These are phyloP conservation scores for Eimeria falciformis DNA, from an alignment of 169 alveolate genomes.

Conservation along the genomic window DNA sequence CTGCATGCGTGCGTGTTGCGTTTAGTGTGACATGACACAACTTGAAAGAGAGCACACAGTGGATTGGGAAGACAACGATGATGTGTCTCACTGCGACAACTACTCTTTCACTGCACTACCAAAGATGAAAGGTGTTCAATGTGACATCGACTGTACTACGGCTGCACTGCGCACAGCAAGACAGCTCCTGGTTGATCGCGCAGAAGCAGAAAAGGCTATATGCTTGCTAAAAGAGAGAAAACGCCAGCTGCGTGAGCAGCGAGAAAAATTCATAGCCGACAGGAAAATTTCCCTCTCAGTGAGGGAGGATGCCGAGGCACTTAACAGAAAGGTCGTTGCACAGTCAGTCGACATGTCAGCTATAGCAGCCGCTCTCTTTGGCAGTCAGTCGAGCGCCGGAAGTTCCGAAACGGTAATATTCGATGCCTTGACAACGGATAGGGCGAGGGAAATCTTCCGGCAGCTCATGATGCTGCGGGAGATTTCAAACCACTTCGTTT, in stretches of 20 bases:
- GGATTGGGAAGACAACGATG: conserved; percentile 38
- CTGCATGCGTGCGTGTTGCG: conserved; percentile 74
- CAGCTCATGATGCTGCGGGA: conserved; percentile 52
- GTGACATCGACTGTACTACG: conserved; percentile 38
- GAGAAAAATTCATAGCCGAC: conserved; percentile 3
- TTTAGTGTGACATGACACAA: conserved; percentile 74
- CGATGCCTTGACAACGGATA: conserved; percentile 61
- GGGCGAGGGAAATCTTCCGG: conserved; percentile 48
- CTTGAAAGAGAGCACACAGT: conserved; percentile 42
- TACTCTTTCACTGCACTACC: conserved; percentile 6
- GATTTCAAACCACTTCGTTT: conserved; percentile 13
- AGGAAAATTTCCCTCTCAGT: neutral
- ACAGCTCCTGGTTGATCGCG: conserved; percentile 56
- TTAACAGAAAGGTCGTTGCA: neutral
- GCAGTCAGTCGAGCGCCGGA: neutral
- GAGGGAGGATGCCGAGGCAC: neutral
- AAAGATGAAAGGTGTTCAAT: neutral
- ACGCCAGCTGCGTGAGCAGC: conserved; percentile 46
- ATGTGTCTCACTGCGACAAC: conserved; percentile 54
- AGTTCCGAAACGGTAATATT: neutral
- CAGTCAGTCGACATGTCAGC: neutral
- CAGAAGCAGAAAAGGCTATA: conserved; percentile 57
- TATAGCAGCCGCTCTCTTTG: neutral
- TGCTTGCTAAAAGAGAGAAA: conserved; percentile 39
- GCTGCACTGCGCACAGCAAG: conserved; percentile 68